Base-by-base conservation (phyloP, 2,329 filamentous ascomycete genomes). In the Penicillium sp. region DNA sequence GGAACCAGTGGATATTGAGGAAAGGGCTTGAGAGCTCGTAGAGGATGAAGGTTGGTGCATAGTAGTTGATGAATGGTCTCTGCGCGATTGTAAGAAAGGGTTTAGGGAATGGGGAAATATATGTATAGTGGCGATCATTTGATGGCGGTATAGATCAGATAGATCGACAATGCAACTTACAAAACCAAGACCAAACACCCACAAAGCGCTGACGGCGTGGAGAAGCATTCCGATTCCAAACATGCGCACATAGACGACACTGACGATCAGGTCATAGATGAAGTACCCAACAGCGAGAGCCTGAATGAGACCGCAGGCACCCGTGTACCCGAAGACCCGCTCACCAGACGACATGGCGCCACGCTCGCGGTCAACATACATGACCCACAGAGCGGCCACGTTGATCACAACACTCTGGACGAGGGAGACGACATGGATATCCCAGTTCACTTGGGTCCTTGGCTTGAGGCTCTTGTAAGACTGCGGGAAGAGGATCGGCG, bases 1-100 rank as follows among this genome's bases (percentile, higher is more conserved):
- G 83, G 76, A 88, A 87, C 85, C 85, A 88, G 75, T 88, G 85
- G 67, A 87, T 82, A 71, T 88, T 88, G 58, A 87, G 78, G 70
- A 87, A 87, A 8, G 85, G 85, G 57, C 80, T 82, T 39, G 83
- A 86, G 60, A 88, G 82, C 67, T 88, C 85, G 74, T 87, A 88
- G 62, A 88, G 83, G 64, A 88, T 84, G 73, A 88, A 88, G 5
- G 80, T 81, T 0, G 84, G 82, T 16, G 79, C 82, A 70, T 87
- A 88, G 76, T 80, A 87, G 70, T 86, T 86, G 56, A 86, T 74
- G 66, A 87, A 87, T 2, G 85, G 85, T 59, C 85, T 79, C 85
- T 87, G 65, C 49, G 18, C n/a, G 5, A 22, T 18, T 24, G 55
- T 59, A 48, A 56, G 46, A 18, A 27, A n/a, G 16, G 16, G 31